Evolutionary conservation across 305 asterid genomes (phyloP).

Genomic region (Solanum hybrid): DNA sequence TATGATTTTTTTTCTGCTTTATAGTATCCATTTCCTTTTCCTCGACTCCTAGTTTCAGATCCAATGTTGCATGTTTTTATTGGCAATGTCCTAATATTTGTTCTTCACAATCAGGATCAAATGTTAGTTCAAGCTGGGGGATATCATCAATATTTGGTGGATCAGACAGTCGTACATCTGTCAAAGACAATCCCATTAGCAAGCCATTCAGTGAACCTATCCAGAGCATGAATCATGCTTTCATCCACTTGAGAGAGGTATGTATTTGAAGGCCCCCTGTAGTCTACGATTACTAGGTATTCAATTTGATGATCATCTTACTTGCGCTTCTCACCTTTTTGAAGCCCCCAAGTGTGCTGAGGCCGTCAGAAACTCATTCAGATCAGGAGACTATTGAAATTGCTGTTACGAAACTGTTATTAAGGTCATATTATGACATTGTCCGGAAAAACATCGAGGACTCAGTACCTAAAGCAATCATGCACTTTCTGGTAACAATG

Average conservation of each 20-base stretch:
- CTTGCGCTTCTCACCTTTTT: background rate
- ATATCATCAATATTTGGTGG: constrained; percentile 91
- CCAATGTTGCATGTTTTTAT: background rate
- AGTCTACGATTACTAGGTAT: background rate
- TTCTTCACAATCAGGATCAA: constrained; percentile 31
- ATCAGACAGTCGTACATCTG: constrained; percentile 49
- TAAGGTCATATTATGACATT: constrained; percentile 88
- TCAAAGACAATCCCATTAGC: constrained; percentile 51
- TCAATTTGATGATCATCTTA: background rate
- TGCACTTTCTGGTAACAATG: constrained; percentile 89
- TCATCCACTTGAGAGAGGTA: constrained; percentile 89
- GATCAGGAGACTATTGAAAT: constrained; percentile 77
- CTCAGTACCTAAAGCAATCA: constrained; percentile 84
- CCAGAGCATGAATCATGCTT: constrained; percentile 53
- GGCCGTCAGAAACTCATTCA: constrained; percentile 85
- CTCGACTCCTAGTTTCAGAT: background rate
- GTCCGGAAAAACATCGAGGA: constrained; percentile 92
- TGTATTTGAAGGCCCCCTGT: background rate
- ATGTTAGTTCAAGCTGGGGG: constrained; percentile 76
- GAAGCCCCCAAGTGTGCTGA: constrained; percentile 90
- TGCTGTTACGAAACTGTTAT: constrained; percentile 60
- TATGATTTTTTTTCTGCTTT: background rate
- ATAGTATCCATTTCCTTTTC: background rate
- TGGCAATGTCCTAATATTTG: constrained; percentile 8
- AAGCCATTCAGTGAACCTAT: constrained; percentile 56